Base-by-base conservation (phyloP, 2,329 filamentous ascomycete genomes). In the Lasiodiplodia gonubiensis region DNA sequence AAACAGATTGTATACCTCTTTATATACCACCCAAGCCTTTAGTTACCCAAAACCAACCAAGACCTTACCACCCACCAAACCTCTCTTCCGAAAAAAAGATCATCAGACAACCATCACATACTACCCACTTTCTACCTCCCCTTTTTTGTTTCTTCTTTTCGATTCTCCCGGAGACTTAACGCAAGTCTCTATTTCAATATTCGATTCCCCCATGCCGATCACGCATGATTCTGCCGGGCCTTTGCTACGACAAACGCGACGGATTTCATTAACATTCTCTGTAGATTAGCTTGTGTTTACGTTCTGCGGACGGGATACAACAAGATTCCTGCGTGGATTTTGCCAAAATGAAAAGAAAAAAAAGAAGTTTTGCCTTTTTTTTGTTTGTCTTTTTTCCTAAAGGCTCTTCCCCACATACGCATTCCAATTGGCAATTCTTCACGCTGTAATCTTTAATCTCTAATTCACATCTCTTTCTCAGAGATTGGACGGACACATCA, bases 1-100 rank as follows among this genome's bases (percentile, higher is more conserved):
- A 54, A 33, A 61, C 57, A 61, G 57, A 61, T 49, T 61, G 57
- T 48, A 61, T 49, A 61, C 57, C 57, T 61, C 57, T 61, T 61
- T 61, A 61, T 61, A 61, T 61, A 61, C 57, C 57, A 61, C 57
- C 39, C 57, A 49, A 33, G n/a, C 57, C 16, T 49, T 61, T 61
- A 61, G 57, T 61, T 61, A 61, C 57, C 57, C 57, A 60, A 46
- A 59, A 33, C 55, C 57, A 61, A 61, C 39, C 57, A 48, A 60
- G 57, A 61, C 57, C 27, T 61, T 61, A 60, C 57, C 39, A 49
- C 57, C 57, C 57, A 61, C 21, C 42, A 33, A 49, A 49, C n/a
- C 33, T 23, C 37, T 21, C 42, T 61, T 23, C 12, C 37, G 8
- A 25, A 60, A 18, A n/a, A 33, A 33, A 33, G 30, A 33, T 2